These are phyloP conservation scores for Nakazawaea molendinolei DNA, from an alignment of 805 yeast species.

Conservation along the genomic window DNA sequence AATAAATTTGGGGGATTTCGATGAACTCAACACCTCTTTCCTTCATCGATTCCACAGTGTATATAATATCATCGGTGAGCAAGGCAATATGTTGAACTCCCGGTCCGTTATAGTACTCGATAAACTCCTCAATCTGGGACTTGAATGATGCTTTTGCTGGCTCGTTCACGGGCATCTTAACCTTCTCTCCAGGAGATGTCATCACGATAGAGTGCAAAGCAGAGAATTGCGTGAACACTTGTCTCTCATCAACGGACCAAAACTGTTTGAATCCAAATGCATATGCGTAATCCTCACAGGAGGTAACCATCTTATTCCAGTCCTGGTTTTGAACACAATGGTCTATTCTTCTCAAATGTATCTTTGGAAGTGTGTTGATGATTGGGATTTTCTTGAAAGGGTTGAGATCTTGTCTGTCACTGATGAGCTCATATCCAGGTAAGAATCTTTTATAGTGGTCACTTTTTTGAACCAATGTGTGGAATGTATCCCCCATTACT, in stretches of 20 bases:
- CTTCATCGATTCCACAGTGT: slow-evolving; percentile 45
- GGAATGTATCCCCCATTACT: slow-evolving; percentile 58
- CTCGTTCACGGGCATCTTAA: slow-evolving; percentile 82
- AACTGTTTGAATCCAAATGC: slow-evolving; percentile 70
- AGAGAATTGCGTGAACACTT: slow-evolving; percentile 61
- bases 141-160: slow-evolving; percentile 63
- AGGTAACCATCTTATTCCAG: slow-evolving; percentile 57
- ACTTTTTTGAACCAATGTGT: slow-evolving; percentile 52
- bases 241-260: slow-evolving; percentile 81
- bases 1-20: slow-evolving; percentile 50
- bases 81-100: slow-evolving; percentile 84
- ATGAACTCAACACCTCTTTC: slow-evolving; percentile 70
- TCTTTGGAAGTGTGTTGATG: slow-evolving; percentile 23
- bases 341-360: slow-evolving; percentile 45
- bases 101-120: slow-evolving; percentile 69
- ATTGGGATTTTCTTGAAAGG: slow-evolving; percentile 10
- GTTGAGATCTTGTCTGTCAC: slow-evolving; percentile 2
- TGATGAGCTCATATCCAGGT: slow-evolving; percentile 36
- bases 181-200: slow-evolving; percentile 56
- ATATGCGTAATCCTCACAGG: slow-evolving; percentile 53
- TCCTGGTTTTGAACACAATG: slow-evolving; percentile 78
- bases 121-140: slow-evolving; percentile 79
- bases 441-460: slow-evolving; percentile 37
- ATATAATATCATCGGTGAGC: slow-evolving; percentile 52
- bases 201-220: slow-evolving; percentile 72